phyloP scores from a whole-genome alignment of 306 rosid species.

The Inga leiocalycina region DNA sequence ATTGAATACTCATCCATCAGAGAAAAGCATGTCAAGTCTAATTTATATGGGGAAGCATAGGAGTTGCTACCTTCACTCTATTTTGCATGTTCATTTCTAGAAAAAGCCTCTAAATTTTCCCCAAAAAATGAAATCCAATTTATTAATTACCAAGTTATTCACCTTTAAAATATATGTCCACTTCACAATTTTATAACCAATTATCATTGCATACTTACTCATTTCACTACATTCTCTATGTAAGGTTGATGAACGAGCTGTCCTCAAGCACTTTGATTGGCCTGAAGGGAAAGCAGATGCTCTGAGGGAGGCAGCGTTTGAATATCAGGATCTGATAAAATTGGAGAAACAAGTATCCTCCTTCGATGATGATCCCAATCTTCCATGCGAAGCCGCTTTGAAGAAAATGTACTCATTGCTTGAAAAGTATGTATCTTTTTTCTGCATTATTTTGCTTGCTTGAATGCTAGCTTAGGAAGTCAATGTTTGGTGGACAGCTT shows the following conservation, averaged over 20 bases:
- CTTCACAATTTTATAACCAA: not conserved
- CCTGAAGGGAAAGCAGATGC: conserved; percentile 99
- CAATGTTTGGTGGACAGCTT: conserved; percentile 19
- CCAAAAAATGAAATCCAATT: not conserved
- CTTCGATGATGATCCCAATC: conserved; percentile 82
- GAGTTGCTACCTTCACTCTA: conserved; percentile 8
- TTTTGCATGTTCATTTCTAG: not conserved
- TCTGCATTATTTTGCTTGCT: conserved; percentile 25
- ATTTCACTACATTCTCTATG: conserved; percentile 31
- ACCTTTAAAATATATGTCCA: conserved; percentile 9
- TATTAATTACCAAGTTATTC: conserved; percentile 3
- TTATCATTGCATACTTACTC: conserved; percentile 15
- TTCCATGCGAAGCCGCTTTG: conserved; percentile 80
- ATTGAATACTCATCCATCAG: not conserved
- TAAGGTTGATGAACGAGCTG: conserved; percentile 98
- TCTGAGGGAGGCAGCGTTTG: conserved; percentile 95
- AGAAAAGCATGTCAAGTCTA: not conserved
- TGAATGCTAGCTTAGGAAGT: conserved; percentile 25
- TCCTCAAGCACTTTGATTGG: conserved; percentile 99
- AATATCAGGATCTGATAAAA: conserved; percentile 88
- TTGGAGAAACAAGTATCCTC: conserved; percentile 84
- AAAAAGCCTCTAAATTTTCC: conserved; percentile 16
- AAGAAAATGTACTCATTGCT: conserved; percentile 99
- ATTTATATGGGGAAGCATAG: conserved; percentile 19
- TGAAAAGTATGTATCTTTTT: conserved; percentile 70